Base-by-base conservation (phyloP, 2,329 filamentous ascomycete genomes). In the Aureobasidium sp. region DNA sequence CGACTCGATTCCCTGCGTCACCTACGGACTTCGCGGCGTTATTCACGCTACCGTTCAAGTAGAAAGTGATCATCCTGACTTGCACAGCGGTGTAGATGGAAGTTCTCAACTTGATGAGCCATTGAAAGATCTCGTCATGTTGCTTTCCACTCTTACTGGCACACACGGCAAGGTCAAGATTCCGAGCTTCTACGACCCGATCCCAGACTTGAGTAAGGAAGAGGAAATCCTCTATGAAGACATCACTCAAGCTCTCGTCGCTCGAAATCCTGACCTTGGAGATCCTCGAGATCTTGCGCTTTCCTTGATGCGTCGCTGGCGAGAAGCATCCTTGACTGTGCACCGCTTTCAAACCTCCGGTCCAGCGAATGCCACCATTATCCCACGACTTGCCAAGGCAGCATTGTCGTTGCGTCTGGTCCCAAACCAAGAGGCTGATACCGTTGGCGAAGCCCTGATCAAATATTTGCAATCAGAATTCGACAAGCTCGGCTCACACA, bases 1-100 rank as follows among this genome's bases (percentile, higher is more conserved):
- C 64, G 91, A 98, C 64, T 86, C 94, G 60, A 90, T 94, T 2
- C 93, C 93, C 0, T 98, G 93, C 66, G 73, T 98, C 54, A 98
- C 93, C 0, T 98, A 98, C 58, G 93, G 93, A 1, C 78, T 97
- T 6, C 83, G 93, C 44, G 93, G 93, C 21, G 91, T 98, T 22
- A 84, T 98, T 19, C 91, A 97, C 66, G 91, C 90, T 4, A 95
- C 89, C 0, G 79, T 97, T 5, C 86, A 90, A 57, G 83, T 98
- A 22, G 85, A 94, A 59, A 94, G 90, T 54, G 81, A 83, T 48
- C 83, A 88, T 58, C 90, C 90, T 0, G 93, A 98, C 68, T 79
- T 95, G 2, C 93, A 98, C 69, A 95, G 89, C 57, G 93, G 93
- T 63, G 91, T 98, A n/a, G 91, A 97, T 63, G 93, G 93, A 34